Evolutionary conservation across 163 green algal species (phyloP), one percentile per base, ranked within the genome.

Genomic region (Chlorella variabilis): DNA sequence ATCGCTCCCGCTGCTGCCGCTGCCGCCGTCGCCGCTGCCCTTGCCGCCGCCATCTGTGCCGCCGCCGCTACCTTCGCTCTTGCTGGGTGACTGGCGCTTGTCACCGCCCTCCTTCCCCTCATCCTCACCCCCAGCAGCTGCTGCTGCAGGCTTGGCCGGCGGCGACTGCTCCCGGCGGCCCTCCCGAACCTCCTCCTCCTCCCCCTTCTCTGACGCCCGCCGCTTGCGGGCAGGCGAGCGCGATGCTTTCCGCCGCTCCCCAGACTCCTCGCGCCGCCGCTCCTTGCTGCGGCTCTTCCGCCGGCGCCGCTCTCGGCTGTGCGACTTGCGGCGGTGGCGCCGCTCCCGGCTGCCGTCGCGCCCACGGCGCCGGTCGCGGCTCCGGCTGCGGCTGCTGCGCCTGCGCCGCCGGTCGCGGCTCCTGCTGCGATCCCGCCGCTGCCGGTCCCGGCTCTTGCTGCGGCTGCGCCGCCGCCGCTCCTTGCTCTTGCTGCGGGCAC

Each of bases 401-500:
- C 49, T 56, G 17, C 49, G 48, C 5, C 48, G 31, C 41, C 20
- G 4, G 45, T 54, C 42, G 15, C 48, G 75, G 61, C 75, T 81
- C 36, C 41, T 42, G 45, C 58, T 69, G n/a, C n/a, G n/a, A n/a
- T n/a, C n/a, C 33, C 73, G 73, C 36, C 56, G 71, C 20, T n/a
- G 9, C 59, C 59, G 9, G 27, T 67, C 59, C 59, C n/a, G 27
- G 29, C 59, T 67, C 8, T 38, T 11, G 59, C 59, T 67, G 8
- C 51, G 25, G 71, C 54, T 79, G 68, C 21, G 48, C 23, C 29
- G 39, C 25, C 54, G 31, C n/a, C 34, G 21, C 27, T 54, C 59
- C 34, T 38, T 63, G 54, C 74, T 85, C 49, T 45, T 41, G 69
- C 31, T 48, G 31, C 71, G 54, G 33, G 48, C 42, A 36, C 70